phyloP scores from a whole-genome alignment of 2,329 filamentous ascomycete species.

The Leptographium flavum region DNA sequence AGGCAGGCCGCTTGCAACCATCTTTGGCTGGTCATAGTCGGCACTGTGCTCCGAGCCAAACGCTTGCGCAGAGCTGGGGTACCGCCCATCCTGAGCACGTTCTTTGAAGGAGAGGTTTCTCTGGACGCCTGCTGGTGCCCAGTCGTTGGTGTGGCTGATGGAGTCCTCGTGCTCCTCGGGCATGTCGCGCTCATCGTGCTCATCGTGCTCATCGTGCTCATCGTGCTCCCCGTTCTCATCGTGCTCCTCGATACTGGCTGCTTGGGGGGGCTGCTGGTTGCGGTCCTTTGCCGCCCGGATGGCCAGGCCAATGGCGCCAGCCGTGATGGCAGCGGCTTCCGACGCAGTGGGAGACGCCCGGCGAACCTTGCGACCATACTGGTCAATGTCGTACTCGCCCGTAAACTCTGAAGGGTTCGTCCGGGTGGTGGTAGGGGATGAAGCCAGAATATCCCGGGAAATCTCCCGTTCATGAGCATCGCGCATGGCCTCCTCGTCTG shows the following conservation, averaged over 20 bases:
- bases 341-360: slow-evolving; percentile 39
- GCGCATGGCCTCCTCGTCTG: slow-evolving; percentile 19
- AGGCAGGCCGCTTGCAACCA: slow-evolving; percentile 59
- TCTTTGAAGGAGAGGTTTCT: slow-evolving; percentile 54
- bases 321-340: slow-evolving; percentile 39
- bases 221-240: slow-evolving; percentile 16
- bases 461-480: not conserved
- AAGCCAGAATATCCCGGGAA: slow-evolving; percentile 18
- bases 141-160: slow-evolving; percentile 15
- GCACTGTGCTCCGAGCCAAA: slow-evolving; percentile 46
- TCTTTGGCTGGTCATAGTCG: slow-evolving; percentile 31
- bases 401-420: slow-evolving; percentile 24
- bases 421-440: slow-evolving; percentile 9
- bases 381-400: slow-evolving; percentile 41
- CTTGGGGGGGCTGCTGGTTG: slow-evolving; percentile 20
- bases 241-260: slow-evolving; percentile 14
- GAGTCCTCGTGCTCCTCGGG: slow-evolving; percentile 17
- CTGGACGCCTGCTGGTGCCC: slow-evolving; percentile 34
- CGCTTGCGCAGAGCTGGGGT: slow-evolving; percentile 39
- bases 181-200: slow-evolving; percentile 18
- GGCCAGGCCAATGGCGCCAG: slow-evolving; percentile 38
- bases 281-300: slow-evolving; percentile 35
- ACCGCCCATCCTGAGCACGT: slow-evolving; percentile 39
- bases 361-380: slow-evolving; percentile 41
- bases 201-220: slow-evolving; percentile 19